Base-by-base conservation (phyloP, 208 protist genomes). In the Acanthamoeba rhysodes region DNA sequence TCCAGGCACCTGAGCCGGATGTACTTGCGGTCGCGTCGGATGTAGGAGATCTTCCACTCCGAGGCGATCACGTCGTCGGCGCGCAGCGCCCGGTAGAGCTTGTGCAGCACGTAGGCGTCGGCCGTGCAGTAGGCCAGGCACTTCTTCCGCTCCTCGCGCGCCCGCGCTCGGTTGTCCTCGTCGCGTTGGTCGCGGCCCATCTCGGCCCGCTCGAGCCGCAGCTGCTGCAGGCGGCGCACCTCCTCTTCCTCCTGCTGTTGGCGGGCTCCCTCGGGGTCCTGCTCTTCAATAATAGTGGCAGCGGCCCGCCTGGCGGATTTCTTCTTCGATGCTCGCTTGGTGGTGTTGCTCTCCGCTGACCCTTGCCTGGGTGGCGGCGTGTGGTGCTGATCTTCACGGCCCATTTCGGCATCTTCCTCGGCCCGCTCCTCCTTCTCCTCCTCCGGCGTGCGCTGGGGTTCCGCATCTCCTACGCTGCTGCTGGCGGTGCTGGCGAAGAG, bases 11-110 rank as follows among this genome's bases (percentile, higher is more conserved):
- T 0, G 14, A 85, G 48, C 22, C 78, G 78, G 29, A 85, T 85
- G 78, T 85, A 85, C 78, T 85, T 85, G 27, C 78, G 18, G 27
- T 85, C 78, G 14, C 78, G 34, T n/a, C 78, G 37, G 48, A 85
- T 85, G 78, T 85, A 85, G 45, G 78, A 85, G 48, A 85, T 85
- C 78, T 85, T 85, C 78, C 78, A 85, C 48, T 85, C 78, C 4
- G 45, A 59, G 9, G 78, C 34, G 78, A 85, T 85, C 20, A 85
- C 78, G 14, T 85, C 78, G 78, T 85, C 78, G 16, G 70, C 70
- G 16, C 70, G 70, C 20, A 78, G 70, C 32, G 70, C 70, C 10
- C 70, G 70, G 34, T 78, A 78, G 70, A 78, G 70, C 70, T 24
- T 78, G 70, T 32, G 70, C 70, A 78, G 70, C 34, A 78, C 70